Conservation (phyloP, 2,329 filamentous ascomycete genomes). For the Claviceps maximensis region DNA sequence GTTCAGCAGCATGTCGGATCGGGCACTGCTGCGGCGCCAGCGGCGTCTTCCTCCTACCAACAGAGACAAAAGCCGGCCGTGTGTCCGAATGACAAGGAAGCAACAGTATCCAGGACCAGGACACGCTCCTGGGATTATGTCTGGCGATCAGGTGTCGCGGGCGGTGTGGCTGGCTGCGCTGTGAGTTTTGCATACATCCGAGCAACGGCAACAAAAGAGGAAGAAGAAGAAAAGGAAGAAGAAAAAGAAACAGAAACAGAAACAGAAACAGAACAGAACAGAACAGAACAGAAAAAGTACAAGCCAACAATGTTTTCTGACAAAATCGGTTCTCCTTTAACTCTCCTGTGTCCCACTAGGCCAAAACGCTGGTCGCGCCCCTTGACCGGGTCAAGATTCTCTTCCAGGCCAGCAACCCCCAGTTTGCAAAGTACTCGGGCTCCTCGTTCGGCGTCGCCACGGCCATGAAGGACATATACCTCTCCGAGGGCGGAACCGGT, state of each 20-base stretch:
- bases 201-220: not conserved
- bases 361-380: conserved; percentile 88
- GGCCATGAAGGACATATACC: conserved; percentile 75
- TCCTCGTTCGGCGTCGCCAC: conserved; percentile 74
- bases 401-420: conserved; percentile 88
- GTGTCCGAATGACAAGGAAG: conserved; percentile 38
- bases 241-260: not conserved
- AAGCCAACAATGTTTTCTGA: no score
- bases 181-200: conserved; percentile 44
- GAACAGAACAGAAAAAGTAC: no score
- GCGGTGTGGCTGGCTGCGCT: conserved; percentile 81
- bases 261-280: no score
- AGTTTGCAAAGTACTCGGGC: conserved; percentile 85
- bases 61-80: conserved; percentile 24
- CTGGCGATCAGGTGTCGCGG: conserved; percentile 70
- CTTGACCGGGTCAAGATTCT: conserved; percentile 98
- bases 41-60: conserved; percentile 5
- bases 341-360: conserved; percentile 39
- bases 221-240: not conserved
- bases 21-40: conserved; percentile 8
- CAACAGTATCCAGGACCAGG: conserved; percentile 28
- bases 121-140: conserved; percentile 70
- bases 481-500: conserved; percentile 56
- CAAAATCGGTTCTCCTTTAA: not conserved
- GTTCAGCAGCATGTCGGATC: conserved; percentile 15